These are phyloP conservation scores for Boletus sp. DNA, from an alignment of 768 basidiomycete species.

Conservation along the genomic window DNA sequence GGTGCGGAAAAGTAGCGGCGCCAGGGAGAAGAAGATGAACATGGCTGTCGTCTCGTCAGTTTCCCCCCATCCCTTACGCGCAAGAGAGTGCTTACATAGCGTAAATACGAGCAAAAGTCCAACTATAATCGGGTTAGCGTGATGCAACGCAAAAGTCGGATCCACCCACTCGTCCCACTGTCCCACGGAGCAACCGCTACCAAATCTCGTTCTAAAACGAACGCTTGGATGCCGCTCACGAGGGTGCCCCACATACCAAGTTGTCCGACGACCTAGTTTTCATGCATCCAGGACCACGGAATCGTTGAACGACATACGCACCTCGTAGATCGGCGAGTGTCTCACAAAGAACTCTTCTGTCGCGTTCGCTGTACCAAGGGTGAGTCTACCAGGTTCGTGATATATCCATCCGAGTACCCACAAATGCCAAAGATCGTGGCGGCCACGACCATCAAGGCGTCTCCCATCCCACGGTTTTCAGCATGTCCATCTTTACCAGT, in stretches of 20 bases:
- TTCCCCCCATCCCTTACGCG: background rate
- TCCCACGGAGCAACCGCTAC: conserved; percentile 70
- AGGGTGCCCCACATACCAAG: conserved; percentile 81
- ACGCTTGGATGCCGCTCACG: conserved; percentile 74
- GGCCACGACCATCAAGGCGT: conserved; percentile 82
- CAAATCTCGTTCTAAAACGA: conserved; percentile 62
- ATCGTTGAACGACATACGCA: conserved; percentile 12
- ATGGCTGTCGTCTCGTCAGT: conserved; percentile 45
- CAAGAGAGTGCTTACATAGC: conserved; percentile 24
- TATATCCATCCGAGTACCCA: conserved; percentile 36
- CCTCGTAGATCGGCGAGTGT: conserved; percentile 76
- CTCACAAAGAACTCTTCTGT: conserved; percentile 88
- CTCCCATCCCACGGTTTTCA: conserved; percentile 64
- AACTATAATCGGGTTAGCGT: conserved; percentile 38
- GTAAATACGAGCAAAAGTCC: conserved; percentile 49
- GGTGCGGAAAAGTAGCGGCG: conserved; percentile 78
- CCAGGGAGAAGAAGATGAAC: conserved; percentile 80
- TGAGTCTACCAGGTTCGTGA: background rate
- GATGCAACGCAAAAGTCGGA: conserved; percentile 25
- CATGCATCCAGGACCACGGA: background rate
- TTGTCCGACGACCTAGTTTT: conserved; percentile 68
- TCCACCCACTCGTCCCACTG: conserved; percentile 56
- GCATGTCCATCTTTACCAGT: conserved; percentile 74
- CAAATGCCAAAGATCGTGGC: conserved; percentile 84
- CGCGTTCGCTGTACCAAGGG: conserved; percentile 62